These are phyloP conservation scores for Venturia aucupariae DNA, from an alignment of 2,329 filamentous ascomycete genomes.

Conservation along the genomic window DNA sequence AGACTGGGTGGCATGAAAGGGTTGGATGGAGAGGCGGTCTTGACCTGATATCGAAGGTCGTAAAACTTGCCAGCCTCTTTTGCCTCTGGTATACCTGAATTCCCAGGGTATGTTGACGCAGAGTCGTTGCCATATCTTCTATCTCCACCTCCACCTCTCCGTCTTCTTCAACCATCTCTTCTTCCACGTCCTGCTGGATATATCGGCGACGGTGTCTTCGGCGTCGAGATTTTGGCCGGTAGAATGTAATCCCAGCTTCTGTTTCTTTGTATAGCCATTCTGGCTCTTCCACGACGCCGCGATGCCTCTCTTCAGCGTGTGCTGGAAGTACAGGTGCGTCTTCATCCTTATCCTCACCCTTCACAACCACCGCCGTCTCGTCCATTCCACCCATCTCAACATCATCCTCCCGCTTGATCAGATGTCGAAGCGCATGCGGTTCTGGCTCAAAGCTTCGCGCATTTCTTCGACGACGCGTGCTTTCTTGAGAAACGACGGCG, in stretches of 20 bases:
- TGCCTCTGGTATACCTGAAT: not conserved
- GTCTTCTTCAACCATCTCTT: not conserved
- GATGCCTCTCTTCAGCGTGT: not conserved
- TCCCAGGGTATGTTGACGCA: not conserved
- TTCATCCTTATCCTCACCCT: not conserved
- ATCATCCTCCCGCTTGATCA: not conserved
- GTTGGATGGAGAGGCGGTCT: not conserved
- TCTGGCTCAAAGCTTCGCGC: not conserved
- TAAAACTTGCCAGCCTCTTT: not conserved
- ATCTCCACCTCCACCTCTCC: not conserved
- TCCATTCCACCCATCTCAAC: not conserved
- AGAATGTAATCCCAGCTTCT: slow-evolving; percentile 11
- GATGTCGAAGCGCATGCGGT: not conserved
- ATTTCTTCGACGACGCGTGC: not conserved
- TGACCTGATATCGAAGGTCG: not conserved
- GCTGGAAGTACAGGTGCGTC: not conserved
- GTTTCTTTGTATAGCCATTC: not conserved
- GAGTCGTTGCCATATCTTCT: not conserved
- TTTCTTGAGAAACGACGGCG: not conserved
- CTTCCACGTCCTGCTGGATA: not conserved
- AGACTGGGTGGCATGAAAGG: not conserved
- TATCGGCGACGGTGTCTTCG: not conserved
- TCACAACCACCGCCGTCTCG: not conserved
- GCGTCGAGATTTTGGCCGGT: not conserved
- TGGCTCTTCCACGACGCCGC: not conserved